These are phyloP conservation scores for Xylaria sp. DNA, from an alignment of 2,329 filamentous ascomycete genomes.

Conservation along the genomic window DNA sequence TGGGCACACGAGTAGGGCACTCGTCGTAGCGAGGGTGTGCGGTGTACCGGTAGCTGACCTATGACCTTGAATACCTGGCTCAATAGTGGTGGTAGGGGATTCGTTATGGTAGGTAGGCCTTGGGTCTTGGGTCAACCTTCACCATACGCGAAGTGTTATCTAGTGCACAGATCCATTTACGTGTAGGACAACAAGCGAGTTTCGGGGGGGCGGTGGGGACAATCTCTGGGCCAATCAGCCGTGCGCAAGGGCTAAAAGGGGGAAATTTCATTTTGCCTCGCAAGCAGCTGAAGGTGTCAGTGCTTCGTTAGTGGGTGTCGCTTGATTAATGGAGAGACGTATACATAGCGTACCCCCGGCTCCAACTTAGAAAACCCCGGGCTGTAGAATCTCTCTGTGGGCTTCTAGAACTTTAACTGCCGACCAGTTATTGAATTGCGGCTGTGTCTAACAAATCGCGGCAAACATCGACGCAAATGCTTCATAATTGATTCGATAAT, in stretches of 20 bases:
- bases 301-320: slow-evolving; percentile 18
- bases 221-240: background rate
- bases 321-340: slow-evolving; percentile 5
- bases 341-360: slow-evolving; percentile 11
- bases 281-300: slow-evolving; percentile 20
- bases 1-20: background rate
- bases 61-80: too few relatives aligned
- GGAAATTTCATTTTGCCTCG: slow-evolving; percentile 23
- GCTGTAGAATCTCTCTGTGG: slow-evolving; percentile 17
- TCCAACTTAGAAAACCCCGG: slow-evolving; percentile 15
- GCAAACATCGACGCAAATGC: background rate
- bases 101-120: background rate
- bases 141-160: background rate
- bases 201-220: background rate
- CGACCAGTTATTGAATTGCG: slow-evolving; percentile 9
- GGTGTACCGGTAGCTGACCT: too few relatives aligned
- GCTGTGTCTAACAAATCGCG: background rate
- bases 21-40: background rate
- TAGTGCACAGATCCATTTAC: background rate
- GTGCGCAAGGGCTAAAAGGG: slow-evolving; percentile 22
- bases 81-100: too few relatives aligned
- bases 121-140: background rate
- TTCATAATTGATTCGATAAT: too few relatives aligned
- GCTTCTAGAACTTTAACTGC: slow-evolving; percentile 31
- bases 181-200: background rate